Evolutionary conservation across 352 stramenopile species (phyloP).

Genomic region (Globisporangium spinosum): DNA sequence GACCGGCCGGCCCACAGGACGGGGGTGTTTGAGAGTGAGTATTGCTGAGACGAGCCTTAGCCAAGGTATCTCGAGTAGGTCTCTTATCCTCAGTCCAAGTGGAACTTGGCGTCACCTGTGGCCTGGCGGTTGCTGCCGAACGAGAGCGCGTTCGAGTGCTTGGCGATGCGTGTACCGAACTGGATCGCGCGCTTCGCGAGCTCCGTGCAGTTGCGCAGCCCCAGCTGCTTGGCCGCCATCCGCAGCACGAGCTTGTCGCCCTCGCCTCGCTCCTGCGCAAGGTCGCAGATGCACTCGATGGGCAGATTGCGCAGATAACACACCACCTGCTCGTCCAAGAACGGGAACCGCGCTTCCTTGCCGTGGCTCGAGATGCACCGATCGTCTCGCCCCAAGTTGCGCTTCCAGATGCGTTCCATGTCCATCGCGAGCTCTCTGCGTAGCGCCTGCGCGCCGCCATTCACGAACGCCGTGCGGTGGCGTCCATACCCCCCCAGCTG

Average conservation of each 20-base stretch:
- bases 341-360: conserved; percentile 93
- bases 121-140: conserved; percentile 53
- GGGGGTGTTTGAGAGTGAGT: not conserved
- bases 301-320: conserved; percentile 62
- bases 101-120: conserved; percentile 39
- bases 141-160: conserved; percentile 67
- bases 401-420: conserved; percentile 89
- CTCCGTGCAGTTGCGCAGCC: conserved; percentile 48
- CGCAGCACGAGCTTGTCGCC: conserved; percentile 93
- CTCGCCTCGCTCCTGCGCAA: conserved; percentile 61
- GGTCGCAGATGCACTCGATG: conserved; percentile 75
- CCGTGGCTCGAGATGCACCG: conserved; percentile 90
- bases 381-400: conserved; percentile 96
- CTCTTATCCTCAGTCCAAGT: not conserved
- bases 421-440: conserved; percentile 86
- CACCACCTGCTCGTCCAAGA: conserved; percentile 92
- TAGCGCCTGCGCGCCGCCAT: conserved; percentile 52
- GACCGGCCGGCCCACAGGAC: not conserved
- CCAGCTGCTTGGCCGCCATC: conserved; percentile 65
- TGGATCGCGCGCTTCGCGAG: conserved; percentile 94
- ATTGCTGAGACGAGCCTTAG: not conserved
- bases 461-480: conserved; percentile 86
- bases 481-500: conserved; percentile 93
- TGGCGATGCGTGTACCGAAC: conserved; percentile 91
- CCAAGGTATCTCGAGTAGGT: not conserved